Evolutionary conservation across 1,284 basidiomycete genomes (phyloP), one percentile per base, ranked within the genome.

Genomic region (Farysia itapuensis): DNA sequence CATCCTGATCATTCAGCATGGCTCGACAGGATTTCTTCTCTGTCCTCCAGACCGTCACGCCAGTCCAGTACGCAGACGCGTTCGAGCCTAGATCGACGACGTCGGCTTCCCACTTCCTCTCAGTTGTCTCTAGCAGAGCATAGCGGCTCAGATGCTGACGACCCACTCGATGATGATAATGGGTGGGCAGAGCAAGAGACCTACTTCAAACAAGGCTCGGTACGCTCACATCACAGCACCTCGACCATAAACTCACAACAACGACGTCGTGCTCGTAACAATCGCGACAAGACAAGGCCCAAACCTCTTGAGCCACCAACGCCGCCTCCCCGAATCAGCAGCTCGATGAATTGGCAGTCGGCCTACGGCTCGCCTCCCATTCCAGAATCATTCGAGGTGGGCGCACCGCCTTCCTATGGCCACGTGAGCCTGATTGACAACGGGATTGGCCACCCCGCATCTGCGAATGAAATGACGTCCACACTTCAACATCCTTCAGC

Each of bases 1-100:
- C 57, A 60, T 35, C 57, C 57, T 1, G 46, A 60, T 23, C 51
- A 60, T 18, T 39, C 46, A 19, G 51, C 57, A 6, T 60, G 57
- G 57, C 39, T 46, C 12, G 41, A 50, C 5, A 21, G 46, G 22
- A 50, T 54, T 34, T 43, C 46, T 19, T 39, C 50, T 3, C 38
- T 50, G 18, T 49, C 57, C 15, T 40, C 21, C 15, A 44, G 36
- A n/a, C 48, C 50, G 2, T 44, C 57, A 0, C 45, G 46, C 20
- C 29, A 35, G 5, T 47, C 56, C n/a, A 26, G 34, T n/a, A n/a
- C n/a, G n/a, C n/a, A n/a, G n/a, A n/a, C 26, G 26, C n/a, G 26
- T n/a, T 39, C 51, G 18, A 45, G 49, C 36, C 29, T 16, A n/a
- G 18, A 29, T 32, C 48, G 35, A 16, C 41, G 45, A n/a, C 50